These are phyloP conservation scores for Aureobasidium subglaciale DNA, from an alignment of 2,329 filamentous ascomycete genomes.

Conservation along the genomic window DNA sequence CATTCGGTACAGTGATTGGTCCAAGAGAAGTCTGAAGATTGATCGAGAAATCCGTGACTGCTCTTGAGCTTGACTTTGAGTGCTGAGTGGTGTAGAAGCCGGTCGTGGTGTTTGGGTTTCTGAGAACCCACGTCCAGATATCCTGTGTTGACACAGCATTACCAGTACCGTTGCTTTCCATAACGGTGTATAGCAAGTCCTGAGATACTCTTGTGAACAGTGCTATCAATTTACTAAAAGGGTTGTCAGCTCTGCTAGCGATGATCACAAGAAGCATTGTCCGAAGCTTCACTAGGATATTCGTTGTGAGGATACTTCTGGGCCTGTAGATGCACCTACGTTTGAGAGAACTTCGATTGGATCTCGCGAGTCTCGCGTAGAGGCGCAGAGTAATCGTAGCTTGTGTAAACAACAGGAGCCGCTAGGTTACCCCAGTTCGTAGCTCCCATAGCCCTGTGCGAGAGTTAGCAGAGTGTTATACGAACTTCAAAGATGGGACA, in stretches of 20 bases:
- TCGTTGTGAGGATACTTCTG: too few relatives aligned
- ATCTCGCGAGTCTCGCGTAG: conserved; percentile 54
- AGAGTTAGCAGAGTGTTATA: too few relatives aligned
- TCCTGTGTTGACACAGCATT: conserved; percentile 42
- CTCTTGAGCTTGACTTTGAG: conserved; percentile 44
- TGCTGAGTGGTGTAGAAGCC: conserved; percentile 56
- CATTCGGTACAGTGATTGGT: conserved; percentile 47
- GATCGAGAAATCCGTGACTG: conserved; percentile 48
- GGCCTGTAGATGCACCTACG: too few relatives aligned
- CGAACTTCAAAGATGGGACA: background rate
- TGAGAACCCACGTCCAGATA: conserved; percentile 49
- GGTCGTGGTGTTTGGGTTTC: conserved; percentile 51
- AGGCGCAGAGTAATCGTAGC: conserved; percentile 58
- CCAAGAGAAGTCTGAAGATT: conserved; percentile 51
- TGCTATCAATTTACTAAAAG: conserved; percentile 46
- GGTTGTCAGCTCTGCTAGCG: background rate
- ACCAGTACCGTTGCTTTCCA: conserved; percentile 41
- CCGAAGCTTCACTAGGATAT: too few relatives aligned
- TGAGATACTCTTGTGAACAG: conserved; percentile 53
- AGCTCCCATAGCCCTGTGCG: conserved; percentile 37
- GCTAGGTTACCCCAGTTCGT: conserved; percentile 57
- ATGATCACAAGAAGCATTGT: background rate
- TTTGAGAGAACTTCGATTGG: conserved; percentile 56
- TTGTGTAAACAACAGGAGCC: conserved; percentile 50
- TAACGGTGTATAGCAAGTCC: conserved; percentile 51